A percentile compares a stretch with the other conserved stretches of the same genome.
phyloP scores from a whole-genome alignment of 1,284 basidiomycete genomes.

The Irpex sp. region DNA sequence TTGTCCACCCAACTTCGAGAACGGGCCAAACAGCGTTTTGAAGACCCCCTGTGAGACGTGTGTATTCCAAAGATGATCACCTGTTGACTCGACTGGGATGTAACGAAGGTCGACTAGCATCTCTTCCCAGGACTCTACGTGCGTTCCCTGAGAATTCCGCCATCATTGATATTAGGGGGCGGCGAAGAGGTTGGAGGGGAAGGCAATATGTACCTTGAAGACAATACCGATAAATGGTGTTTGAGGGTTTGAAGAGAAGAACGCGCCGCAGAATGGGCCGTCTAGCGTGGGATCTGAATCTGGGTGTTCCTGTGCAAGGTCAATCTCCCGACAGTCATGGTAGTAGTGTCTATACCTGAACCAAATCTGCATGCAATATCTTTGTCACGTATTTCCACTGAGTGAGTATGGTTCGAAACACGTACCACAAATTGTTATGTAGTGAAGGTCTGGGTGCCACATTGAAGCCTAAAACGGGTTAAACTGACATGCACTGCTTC shows the following conservation, averaged over 20 bases:
- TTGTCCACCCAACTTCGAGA: conserved; percentile 4
- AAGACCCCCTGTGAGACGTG: conserved; percentile 13
- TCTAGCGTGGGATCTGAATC: conserved; percentile 11
- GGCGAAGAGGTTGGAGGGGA: background rate
- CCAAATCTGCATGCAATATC: conserved; percentile 1
- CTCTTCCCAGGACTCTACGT: conserved; percentile 11
- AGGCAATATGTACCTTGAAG: conserved; percentile 8
- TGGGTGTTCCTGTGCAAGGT: conserved; percentile 3
- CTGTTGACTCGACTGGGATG: conserved; percentile 6
- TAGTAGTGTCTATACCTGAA: conserved; percentile 1
- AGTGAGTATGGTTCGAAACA: background rate
- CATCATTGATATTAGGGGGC: background rate
- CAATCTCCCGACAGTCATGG: background rate
- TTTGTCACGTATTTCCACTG: background rate
- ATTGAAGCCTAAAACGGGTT: background rate
- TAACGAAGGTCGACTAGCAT: conserved; percentile 11
- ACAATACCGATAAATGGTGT: conserved; percentile 10
- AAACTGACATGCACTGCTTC: background rate
- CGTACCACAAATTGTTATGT: conserved; percentile 12
- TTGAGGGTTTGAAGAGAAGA: conserved; percentile 7
- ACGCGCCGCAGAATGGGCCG: conserved; percentile 11
- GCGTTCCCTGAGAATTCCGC: conserved; percentile 7
- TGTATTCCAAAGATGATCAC: conserved; percentile 9
- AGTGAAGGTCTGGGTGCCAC: conserved; percentile 10
- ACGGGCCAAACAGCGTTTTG: conserved; percentile 9